Base-by-base conservation (phyloP, 1,139 yeast genomes). In the Yamadazyma triangularis region DNA sequence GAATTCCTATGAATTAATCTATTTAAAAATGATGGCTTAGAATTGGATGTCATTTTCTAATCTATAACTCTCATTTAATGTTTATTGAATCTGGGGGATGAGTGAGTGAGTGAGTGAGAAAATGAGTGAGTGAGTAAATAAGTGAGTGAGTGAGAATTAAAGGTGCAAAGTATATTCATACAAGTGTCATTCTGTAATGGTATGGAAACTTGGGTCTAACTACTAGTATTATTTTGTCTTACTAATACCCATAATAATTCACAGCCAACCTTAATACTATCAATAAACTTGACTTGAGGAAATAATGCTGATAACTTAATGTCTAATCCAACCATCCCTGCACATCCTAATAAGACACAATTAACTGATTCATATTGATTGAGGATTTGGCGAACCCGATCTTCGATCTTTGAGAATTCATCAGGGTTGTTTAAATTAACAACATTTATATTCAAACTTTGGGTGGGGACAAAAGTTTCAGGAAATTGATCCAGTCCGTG, bases 291-390 rank as follows among this genome's bases (percentile, higher is more conserved):
- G 3, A 74, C 47, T 1, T 50, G 51, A 0, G 73, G 73, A 38
- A 68, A 70, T 13, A 53, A 51, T 9, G 46, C 43, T 11, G 58
- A 44, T 38, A 78, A 56, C 42, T 68, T 64, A 7, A 43, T 45
- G 42, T 77, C 80, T 31, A 79, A 45, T 0, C 83, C 81, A 2
- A 81, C 75, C 59, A 79, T 69, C 0, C 87, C 87, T 4, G 87
- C 87, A 51, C 88, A 80, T 0, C 88, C 87, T 21, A 80, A 56
- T 10, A 79, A 45, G 1, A 80, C 64, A 59, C 73, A 53, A 44
- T 59, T 51, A 27, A 60, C 50, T n/a, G 41, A 32, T 15, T 49
- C 51, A 12, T 44, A 44, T 12, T 37, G 35, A 2, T 50, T 45
- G 14, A 66, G 47, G 13, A 70, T 43, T 6, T 34, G 25, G 4